These are phyloP conservation scores for Pyrrhoderma lamaoense DNA, from an alignment of 1,284 basidiomycete genomes.

Conservation along the genomic window DNA sequence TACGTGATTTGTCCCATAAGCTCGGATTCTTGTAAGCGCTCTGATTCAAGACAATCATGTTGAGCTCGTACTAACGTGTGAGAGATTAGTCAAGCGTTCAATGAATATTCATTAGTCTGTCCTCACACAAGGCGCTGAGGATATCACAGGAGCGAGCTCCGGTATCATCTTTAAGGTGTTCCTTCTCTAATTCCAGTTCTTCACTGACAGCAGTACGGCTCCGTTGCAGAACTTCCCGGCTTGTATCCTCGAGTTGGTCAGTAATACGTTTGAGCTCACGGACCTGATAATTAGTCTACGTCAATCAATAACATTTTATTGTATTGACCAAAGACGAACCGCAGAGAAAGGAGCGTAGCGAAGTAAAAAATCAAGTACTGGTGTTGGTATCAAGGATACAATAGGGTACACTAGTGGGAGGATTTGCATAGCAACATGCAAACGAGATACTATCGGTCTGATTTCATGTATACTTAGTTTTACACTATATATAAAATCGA, in stretches of 20 bases:
- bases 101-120: too few relatives aligned
- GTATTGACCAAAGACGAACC: not conserved
- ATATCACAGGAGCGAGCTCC: slow-evolving; percentile 32
- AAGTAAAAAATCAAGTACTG: not conserved
- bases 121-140: slow-evolving; percentile 37
- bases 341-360: slow-evolving; percentile 8
- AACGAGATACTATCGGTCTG: slow-evolving; percentile 12
- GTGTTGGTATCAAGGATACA: not conserved
- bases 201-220: slow-evolving; percentile 26
- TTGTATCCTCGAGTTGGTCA: slow-evolving; percentile 30
- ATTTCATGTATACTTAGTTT: not conserved
- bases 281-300: slow-evolving; percentile 20
- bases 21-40: slow-evolving; percentile 19
- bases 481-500: not conserved
- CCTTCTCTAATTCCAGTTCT: slow-evolving; percentile 25
- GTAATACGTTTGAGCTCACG: slow-evolving; percentile 28
- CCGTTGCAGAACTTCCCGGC: slow-evolving; percentile 30
- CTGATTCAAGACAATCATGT: slow-evolving; percentile 15
- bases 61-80: slow-evolving; percentile 18
- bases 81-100: not conserved
- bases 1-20: slow-evolving; percentile 24
- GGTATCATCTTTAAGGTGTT: not conserved
- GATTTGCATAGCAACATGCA: slow-evolving; percentile 14
- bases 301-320: too few relatives aligned
- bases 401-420: slow-evolving; percentile 11